A percentile compares a stretch with the other conserved stretches of the same genome.
phyloP scores from a whole-genome alignment of 345 rosid genomes.

The Alliaria petiolata region DNA sequence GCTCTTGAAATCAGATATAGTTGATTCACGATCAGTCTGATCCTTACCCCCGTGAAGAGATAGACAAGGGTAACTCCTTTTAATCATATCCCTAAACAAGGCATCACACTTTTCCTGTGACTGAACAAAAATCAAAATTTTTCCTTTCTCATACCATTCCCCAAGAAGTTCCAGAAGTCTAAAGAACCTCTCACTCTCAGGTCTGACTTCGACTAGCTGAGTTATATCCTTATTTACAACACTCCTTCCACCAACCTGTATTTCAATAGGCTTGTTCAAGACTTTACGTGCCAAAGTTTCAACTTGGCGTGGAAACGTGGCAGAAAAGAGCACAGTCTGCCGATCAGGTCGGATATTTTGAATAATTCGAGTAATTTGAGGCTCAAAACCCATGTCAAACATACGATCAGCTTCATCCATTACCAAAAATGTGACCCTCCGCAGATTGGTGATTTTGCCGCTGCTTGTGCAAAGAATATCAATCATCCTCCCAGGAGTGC shows the following conservation, averaged over 20 bases:
- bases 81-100: slow-evolving; percentile 71
- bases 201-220: slow-evolving; percentile 89
- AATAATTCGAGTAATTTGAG: slow-evolving; percentile 87
- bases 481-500: slow-evolving; percentile 98
- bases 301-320: slow-evolving; percentile 96
- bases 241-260: slow-evolving; percentile 98
- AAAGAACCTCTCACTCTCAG: slow-evolving; percentile 79
- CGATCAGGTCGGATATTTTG: slow-evolving; percentile 95
- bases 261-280: slow-evolving; percentile 75
- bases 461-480: slow-evolving; percentile 94
- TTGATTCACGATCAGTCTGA: slow-evolving; percentile 93
- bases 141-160: slow-evolving; percentile 97
- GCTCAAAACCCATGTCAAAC: slow-evolving; percentile 99
- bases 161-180: slow-evolving; percentile 89
- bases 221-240: slow-evolving; percentile 93
- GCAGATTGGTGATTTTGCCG: slow-evolving; percentile 85
- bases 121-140: slow-evolving; percentile 80
- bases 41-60: slow-evolving; percentile 98
- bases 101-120: slow-evolving; percentile 89
- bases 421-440: slow-evolving; percentile 79
- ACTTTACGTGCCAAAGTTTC: slow-evolving; percentile 91
- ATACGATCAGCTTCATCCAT: slow-evolving; percentile 99
- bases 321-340: slow-evolving; percentile 93
- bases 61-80: slow-evolving; percentile 83
- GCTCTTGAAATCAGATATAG: slow-evolving; percentile 86